Conservation (phyloP, 441 rosid species). For the Euphorbia neoarborescens region DNA sequence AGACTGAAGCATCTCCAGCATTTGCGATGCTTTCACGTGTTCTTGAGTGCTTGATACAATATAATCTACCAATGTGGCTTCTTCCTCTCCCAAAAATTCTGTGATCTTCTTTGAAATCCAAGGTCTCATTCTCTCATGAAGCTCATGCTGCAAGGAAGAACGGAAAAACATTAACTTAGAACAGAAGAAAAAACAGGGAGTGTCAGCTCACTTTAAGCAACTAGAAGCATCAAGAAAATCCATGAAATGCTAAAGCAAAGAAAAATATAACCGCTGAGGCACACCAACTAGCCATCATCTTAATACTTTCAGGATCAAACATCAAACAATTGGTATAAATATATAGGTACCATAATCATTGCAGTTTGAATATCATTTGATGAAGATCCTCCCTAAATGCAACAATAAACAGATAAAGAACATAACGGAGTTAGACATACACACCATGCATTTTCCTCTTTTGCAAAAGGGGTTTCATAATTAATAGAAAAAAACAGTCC, state of each 20-base stretch:
- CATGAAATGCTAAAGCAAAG: not conserved
- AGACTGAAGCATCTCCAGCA: slow-evolving; percentile 82
- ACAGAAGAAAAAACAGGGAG: not conserved
- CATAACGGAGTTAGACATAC: not conserved
- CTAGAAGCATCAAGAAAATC: not conserved
- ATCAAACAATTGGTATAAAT: not conserved
- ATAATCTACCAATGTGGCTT: slow-evolving; percentile 77
- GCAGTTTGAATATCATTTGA: not conserved
- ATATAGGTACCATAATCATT: not conserved
- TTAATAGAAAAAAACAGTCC: too few relatives aligned
- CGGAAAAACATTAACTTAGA: slow-evolving; percentile 15
- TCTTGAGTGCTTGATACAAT: slow-evolving; percentile 75
- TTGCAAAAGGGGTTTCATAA: not conserved
- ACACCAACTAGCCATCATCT: not conserved
- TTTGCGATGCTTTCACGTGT: slow-evolving; percentile 79
- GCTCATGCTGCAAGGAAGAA: slow-evolving; percentile 47
- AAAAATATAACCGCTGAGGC: not conserved
- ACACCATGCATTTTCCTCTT: not conserved
- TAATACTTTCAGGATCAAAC: not conserved
- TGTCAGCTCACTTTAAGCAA: not conserved
- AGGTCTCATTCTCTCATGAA: slow-evolving; percentile 94
- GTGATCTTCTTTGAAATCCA: slow-evolving; percentile 97
- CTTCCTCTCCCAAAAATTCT: slow-evolving; percentile 96
- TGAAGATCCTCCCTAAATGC: not conserved
- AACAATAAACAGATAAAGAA: not conserved